These are phyloP conservation scores for Chlamydomonas schloesseri DNA, from an alignment of 139 green algal genomes.

Conservation along the genomic window DNA sequence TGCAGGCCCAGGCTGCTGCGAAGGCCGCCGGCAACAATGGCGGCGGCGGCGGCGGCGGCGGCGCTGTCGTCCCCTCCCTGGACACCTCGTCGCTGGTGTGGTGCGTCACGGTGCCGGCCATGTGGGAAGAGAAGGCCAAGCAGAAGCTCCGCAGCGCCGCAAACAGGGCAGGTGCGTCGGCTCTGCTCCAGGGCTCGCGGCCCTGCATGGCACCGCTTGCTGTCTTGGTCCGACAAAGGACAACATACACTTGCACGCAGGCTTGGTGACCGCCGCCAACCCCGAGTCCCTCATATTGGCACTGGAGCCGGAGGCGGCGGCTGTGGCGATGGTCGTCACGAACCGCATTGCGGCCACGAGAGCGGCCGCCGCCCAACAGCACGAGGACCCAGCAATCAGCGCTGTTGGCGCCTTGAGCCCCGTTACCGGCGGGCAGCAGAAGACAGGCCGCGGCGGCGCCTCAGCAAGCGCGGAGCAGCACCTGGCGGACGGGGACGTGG, in stretches of 20 bases:
- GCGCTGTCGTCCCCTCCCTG: neutral
- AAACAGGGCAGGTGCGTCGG: neutral
- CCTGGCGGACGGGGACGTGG: constrained; percentile 8
- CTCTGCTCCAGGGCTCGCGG: neutral
- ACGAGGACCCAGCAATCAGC: too few relatives aligned
- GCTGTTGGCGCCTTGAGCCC: too few relatives aligned
- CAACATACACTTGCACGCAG: too few relatives aligned
- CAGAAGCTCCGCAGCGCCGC: constrained; percentile 12
- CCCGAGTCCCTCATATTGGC: neutral
- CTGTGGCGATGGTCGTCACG: neutral
- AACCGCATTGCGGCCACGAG: too few relatives aligned
- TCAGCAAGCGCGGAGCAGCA: neutral
- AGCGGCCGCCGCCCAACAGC: too few relatives aligned
- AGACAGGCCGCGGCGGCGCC: too few relatives aligned
- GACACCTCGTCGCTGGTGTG: neutral
- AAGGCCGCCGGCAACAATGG: too few relatives aligned
- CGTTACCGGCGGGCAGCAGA: neutral
- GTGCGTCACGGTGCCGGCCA: constrained; percentile 44
- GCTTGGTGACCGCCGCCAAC: neutral
- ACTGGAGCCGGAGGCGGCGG: constrained; percentile 39
- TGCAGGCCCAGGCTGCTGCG: too few relatives aligned
- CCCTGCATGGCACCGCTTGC: too few relatives aligned
- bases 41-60: too few relatives aligned
- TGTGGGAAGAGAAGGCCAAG: constrained; percentile 35
- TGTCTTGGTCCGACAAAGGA: too few relatives aligned